These are phyloP conservation scores for Syzygium malaccense DNA, from an alignment of 441 rosid genomes.

Conservation along the genomic window DNA sequence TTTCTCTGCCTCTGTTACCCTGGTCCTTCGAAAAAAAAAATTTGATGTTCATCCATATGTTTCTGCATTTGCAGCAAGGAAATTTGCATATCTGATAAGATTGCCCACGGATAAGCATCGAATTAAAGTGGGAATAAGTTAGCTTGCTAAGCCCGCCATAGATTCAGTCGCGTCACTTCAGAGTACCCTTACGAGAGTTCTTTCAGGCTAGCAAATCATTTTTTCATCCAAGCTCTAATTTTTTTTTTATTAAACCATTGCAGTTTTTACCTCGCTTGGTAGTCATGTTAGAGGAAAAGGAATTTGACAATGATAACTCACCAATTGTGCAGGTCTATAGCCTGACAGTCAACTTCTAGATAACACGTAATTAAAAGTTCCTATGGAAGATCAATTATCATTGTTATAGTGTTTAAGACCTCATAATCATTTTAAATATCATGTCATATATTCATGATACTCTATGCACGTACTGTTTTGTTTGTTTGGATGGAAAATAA, in stretches of 20 bases:
- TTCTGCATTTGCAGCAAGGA: constrained; percentile 46
- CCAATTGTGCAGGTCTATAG: background rate
- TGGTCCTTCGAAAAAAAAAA: background rate
- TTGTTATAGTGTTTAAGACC: background rate
- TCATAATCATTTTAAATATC: background rate
- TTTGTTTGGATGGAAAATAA: background rate
- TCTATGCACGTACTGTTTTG: background rate
- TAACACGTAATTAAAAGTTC: background rate
- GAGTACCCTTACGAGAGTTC: constrained; percentile 50
- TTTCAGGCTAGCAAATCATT: constrained; percentile 15
- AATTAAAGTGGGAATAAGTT: constrained; percentile 82
- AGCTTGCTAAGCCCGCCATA: constrained; percentile 85
- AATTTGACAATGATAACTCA: background rate
- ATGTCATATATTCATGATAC: background rate
- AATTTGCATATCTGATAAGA: constrained; percentile 74
- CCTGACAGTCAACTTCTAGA: background rate
- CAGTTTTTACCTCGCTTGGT: background rate
- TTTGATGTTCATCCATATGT: background rate
- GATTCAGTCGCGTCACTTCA: constrained; percentile 67
- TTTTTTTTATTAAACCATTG: background rate
- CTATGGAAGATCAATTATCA: background rate
- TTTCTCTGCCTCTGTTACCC: background rate
- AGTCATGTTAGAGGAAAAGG: background rate
- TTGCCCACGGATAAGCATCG: constrained; percentile 93
- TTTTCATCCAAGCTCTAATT: background rate